These are phyloP conservation scores for Crithidia mellificae DNA, from an alignment of 208 protist species.

Conservation along the genomic window DNA sequence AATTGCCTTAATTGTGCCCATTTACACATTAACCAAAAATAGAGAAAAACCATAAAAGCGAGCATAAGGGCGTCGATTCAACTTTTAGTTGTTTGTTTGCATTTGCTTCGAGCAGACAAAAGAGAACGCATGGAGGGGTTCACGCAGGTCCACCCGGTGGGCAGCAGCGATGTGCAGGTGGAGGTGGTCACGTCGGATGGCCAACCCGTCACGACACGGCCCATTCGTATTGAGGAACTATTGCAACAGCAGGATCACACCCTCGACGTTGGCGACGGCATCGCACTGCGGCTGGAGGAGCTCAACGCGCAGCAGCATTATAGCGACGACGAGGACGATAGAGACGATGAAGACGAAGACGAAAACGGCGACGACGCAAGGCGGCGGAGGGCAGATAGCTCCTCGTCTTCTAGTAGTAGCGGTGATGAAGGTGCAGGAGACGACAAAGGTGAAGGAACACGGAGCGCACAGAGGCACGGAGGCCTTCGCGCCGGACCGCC, in stretches of 20 bases:
- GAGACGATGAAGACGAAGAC: slow-evolving; percentile 31
- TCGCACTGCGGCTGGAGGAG: slow-evolving; percentile 75
- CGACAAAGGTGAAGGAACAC: too few species aligned
- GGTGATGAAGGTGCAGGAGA: background rate
- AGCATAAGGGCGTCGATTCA: too few species aligned
- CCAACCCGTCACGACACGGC: slow-evolving; percentile 42
- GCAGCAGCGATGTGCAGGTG: slow-evolving; percentile 51
- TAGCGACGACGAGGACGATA: slow-evolving; percentile 46
- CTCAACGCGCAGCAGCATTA: slow-evolving; percentile 42
- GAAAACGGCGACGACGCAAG: background rate
- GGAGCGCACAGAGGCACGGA: too few species aligned
- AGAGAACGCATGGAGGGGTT: background rate
- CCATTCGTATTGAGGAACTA: slow-evolving; percentile 78
- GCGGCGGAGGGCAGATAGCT: background rate
- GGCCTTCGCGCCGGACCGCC: slow-evolving; percentile 12
- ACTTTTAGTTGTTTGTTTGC: too few species aligned
- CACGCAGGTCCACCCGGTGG: background rate
- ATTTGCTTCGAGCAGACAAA: too few species aligned
- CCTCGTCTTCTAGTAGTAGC: background rate
- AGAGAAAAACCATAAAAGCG: too few species aligned
- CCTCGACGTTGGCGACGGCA: slow-evolving; percentile 58
- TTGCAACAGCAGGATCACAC: slow-evolving; percentile 46
- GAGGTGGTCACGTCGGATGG: slow-evolving; percentile 71
- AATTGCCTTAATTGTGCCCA: too few species aligned
- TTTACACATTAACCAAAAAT: too few species aligned